These are phyloP conservation scores for Sugiyamaella marilandica DNA, from an alignment of 805 yeast species.

Conservation along the genomic window DNA sequence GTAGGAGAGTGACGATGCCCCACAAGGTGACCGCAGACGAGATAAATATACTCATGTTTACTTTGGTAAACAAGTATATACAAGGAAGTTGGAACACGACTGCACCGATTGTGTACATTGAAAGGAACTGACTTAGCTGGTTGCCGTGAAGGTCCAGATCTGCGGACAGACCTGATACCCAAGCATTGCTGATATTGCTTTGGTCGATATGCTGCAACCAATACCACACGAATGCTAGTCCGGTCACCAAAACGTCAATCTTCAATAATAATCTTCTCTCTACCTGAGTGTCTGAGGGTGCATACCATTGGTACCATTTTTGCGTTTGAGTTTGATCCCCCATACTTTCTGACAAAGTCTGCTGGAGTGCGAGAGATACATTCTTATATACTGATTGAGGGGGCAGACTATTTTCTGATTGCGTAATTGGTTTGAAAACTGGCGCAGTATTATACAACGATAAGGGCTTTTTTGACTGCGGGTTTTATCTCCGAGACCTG, in stretches of 20 bases:
- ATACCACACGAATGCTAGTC: slow-evolving; percentile 54
- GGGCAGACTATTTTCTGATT: too few species aligned
- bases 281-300: slow-evolving; percentile 45
- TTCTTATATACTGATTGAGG: too few species aligned
- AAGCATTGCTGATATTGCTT: slow-evolving; percentile 59
- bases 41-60: slow-evolving; percentile 49
- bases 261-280: slow-evolving; percentile 46
- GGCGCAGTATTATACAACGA: too few species aligned
- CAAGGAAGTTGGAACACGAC: slow-evolving; percentile 60
- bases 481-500: too few species aligned
- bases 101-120: slow-evolving; percentile 54
- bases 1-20: slow-evolving; percentile 49
- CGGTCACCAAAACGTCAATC: slow-evolving; percentile 51
- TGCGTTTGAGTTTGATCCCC: too few species aligned
- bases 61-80: slow-evolving; percentile 50
- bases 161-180: slow-evolving; percentile 58
- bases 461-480: too few species aligned
- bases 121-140: slow-evolving; percentile 51
- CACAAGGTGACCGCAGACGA: slow-evolving; percentile 69
- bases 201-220: slow-evolving; percentile 67
- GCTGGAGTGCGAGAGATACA: too few species aligned
- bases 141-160: slow-evolving; percentile 55
- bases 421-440: too few species aligned
- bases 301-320: slow-evolving; percentile 43
- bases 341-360: too few species aligned